These are phyloP conservation scores for Lodderomyces pseudojiufengensis DNA, from an alignment of 1,139 yeast species.

Conservation along the genomic window DNA sequence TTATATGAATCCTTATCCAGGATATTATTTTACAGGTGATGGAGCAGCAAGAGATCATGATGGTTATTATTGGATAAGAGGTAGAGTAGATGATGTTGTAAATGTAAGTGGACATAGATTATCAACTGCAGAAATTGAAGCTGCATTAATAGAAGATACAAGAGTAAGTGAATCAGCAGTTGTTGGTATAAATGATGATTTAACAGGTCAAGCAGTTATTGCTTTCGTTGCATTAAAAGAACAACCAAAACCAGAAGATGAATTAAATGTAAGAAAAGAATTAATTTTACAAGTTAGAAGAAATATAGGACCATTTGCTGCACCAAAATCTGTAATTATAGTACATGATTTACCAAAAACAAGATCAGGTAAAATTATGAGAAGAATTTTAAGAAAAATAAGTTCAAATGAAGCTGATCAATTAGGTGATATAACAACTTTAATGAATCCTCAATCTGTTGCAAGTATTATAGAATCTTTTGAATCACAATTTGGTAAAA, in stretches of 20 bases:
- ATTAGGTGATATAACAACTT: conserved; percentile 88
- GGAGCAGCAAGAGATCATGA: conserved; percentile 98
- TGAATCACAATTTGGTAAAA: conserved; percentile 48
- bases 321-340: conserved; percentile 86
- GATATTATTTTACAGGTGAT: conserved; percentile 96
- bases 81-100: conserved; percentile 98
- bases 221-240: conserved; percentile 87
- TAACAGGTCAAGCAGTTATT: conserved; percentile 96
- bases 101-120: conserved; percentile 97
- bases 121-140: conserved; percentile 96
- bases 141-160: conserved; percentile 77
- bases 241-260: conserved; percentile 41
- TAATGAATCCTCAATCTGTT: conserved; percentile 84
- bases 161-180: conserved; percentile 92
- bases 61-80: conserved; percentile 97
- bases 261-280: conserved; percentile 69
- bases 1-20: conserved; percentile 92
- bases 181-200: conserved; percentile 89
- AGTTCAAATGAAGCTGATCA: conserved; percentile 88
- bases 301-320: conserved; percentile 97
- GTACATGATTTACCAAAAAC: conserved; percentile 96
- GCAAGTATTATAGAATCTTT: conserved; percentile 63
- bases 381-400: conserved; percentile 93
- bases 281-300: conserved; percentile 85
- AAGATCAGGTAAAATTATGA: conserved; percentile 97